Evolutionary conservation across 1,284 basidiomycete species (phyloP).

Genomic region (Mycena sp.): DNA sequence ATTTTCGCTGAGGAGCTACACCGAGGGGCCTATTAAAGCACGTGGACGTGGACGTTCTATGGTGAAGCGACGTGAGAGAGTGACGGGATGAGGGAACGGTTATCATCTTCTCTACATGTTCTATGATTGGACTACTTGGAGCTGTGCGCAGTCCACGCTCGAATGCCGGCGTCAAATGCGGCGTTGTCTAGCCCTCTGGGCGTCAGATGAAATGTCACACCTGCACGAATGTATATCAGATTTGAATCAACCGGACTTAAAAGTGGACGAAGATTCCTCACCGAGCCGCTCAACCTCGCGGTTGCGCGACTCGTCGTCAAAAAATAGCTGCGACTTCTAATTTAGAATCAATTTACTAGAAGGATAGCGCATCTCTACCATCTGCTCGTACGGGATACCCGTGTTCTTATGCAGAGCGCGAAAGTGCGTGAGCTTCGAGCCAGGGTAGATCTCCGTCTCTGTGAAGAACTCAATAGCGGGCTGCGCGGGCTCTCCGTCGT

Average conservation of each 20-base stretch:
- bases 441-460: slow-evolving; percentile 87
- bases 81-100: too few species aligned
- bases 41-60: too few species aligned
- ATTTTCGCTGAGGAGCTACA: too few species aligned
- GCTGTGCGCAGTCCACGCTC: slow-evolving; percentile 58
- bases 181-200: slow-evolving; percentile 60
- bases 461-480: slow-evolving; percentile 78
- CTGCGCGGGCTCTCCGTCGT: slow-evolving; percentile 49
- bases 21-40: too few species aligned
- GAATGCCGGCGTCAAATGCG: slow-evolving; percentile 69
- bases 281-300: slow-evolving; percentile 80
- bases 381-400: slow-evolving; percentile 84
- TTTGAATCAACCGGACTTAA: neutral
- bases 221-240: slow-evolving; percentile 43
- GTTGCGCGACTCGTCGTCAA: slow-evolving; percentile 84
- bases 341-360: neutral
- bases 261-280: slow-evolving; percentile 42
- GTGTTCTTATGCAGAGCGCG: slow-evolving; percentile 79
- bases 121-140: slow-evolving; percentile 1
- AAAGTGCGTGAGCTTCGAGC: slow-evolving; percentile 88
- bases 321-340: slow-evolving; percentile 69
- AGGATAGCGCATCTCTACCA: slow-evolving; percentile 57
- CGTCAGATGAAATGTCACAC: slow-evolving; percentile 77
- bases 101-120: too few species aligned
- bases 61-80: too few species aligned